phyloP scores from a whole-genome alignment of 106 monocot species.

The Narthecium ossifragum region DNA sequence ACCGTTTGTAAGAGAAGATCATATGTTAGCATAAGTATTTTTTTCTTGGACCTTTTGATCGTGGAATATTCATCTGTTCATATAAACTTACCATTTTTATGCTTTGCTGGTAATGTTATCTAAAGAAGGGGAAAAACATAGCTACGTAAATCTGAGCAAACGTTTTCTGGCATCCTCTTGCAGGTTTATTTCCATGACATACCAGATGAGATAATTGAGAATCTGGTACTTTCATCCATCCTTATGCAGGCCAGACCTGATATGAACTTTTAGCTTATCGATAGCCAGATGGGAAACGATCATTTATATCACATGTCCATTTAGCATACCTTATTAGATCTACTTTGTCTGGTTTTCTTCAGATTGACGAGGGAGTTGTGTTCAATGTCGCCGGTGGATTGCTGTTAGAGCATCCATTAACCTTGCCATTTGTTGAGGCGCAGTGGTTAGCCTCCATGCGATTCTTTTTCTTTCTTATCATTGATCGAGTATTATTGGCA shows the following conservation, averaged over 20 bases:
- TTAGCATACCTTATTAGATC: background rate
- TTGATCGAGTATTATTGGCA: too few species aligned
- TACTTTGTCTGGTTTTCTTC: background rate
- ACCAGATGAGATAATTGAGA: slow-evolving; percentile 67
- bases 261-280: slow-evolving; percentile 1
- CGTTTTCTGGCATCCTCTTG: slow-evolving; percentile 3
- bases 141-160: background rate
- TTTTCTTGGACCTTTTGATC: too few species aligned
- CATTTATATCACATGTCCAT: background rate
- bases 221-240: slow-evolving; percentile 42
- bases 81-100: too few species aligned
- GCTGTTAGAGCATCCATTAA: slow-evolving; percentile 72
- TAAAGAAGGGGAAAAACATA: background rate
- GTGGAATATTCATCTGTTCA: too few species aligned
- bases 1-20: too few species aligned
- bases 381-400: slow-evolving; percentile 84
- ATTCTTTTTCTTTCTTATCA: background rate
- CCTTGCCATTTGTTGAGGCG: slow-evolving; percentile 70
- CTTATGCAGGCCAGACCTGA: too few species aligned
- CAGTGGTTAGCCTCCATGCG: slow-evolving; percentile 42
- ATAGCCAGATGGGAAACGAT: background rate
- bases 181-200: slow-evolving; percentile 95
- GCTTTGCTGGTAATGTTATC: too few species aligned
- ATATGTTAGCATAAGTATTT: too few species aligned
- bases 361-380: slow-evolving; percentile 77